These are phyloP conservation scores for Solanum dulcamara DNA, from an alignment of 257 asterid species.

Conservation along the genomic window DNA sequence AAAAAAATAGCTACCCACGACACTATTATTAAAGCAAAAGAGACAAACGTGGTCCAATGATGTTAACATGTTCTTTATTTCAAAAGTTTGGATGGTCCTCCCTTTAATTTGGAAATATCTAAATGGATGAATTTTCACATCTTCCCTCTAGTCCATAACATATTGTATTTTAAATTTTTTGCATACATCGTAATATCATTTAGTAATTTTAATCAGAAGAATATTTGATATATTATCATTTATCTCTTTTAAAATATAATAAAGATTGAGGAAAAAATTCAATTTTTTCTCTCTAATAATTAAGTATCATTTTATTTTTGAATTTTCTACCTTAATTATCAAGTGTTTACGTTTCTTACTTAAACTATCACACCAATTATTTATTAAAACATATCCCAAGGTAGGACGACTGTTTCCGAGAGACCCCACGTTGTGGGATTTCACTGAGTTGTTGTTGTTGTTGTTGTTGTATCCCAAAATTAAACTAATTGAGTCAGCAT, in stretches of 20 bases:
- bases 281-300: neutral
- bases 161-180: neutral
- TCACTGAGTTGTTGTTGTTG: too few species aligned
- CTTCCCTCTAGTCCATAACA: neutral
- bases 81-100: neutral
- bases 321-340: too few species aligned
- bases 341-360: too few species aligned
- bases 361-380: too few species aligned
- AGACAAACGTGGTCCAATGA: neutral
- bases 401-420: too few species aligned
- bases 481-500: neutral
- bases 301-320: too few species aligned
- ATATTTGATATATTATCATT: neutral
- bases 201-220: neutral
- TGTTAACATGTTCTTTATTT: neutral
- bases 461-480: too few species aligned
- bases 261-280: neutral
- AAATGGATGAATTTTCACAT: neutral
- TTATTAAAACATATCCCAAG: too few species aligned
- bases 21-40: neutral
- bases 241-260: neutral
- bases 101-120: neutral
- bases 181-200: neutral
- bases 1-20: neutral
- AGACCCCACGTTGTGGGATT: too few species aligned